These are phyloP conservation scores for Trichoderma asperelloides DNA, from an alignment of 495 filamentous ascomycete species.

Conservation along the genomic window DNA sequence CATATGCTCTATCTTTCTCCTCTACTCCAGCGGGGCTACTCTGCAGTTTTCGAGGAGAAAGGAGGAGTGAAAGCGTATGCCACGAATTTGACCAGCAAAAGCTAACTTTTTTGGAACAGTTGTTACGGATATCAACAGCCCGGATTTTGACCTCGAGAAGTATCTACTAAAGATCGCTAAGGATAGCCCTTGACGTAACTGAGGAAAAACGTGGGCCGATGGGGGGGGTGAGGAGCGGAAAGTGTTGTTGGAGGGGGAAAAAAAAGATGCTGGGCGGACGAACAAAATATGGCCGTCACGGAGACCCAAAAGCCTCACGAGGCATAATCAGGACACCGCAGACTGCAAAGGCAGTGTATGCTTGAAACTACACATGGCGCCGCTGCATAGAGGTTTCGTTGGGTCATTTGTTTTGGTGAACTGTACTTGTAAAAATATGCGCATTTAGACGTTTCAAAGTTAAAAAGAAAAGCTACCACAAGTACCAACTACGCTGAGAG, in stretches of 20 bases:
- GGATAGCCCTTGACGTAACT: constrained; percentile 27
- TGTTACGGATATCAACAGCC: constrained; percentile 63
- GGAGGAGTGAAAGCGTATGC: background rate
- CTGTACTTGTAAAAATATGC: constrained; percentile 11
- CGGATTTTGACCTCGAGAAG: constrained; percentile 84
- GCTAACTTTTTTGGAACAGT: background rate
- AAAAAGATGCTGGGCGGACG: background rate
- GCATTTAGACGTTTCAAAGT: constrained; percentile 8
- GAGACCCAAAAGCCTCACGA: background rate
- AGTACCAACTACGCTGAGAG: background rate
- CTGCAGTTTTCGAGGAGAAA: background rate
- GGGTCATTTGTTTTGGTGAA: constrained; percentile 4
- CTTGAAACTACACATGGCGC: constrained; percentile 7
- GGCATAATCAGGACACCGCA: background rate
- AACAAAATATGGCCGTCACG: background rate
- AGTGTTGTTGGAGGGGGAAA: background rate
- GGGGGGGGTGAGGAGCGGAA: background rate
- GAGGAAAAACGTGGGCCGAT: constrained; percentile 12
- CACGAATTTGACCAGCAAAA: background rate
- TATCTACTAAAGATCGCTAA: constrained; percentile 59
- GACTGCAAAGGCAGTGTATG: constrained; percentile 7
- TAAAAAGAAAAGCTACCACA: background rate
- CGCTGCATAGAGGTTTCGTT: constrained; percentile 11
- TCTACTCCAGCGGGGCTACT: background rate
- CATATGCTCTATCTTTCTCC: background rate